Evolutionary conservation across 1,284 basidiomycete genomes (phyloP), one percentile per base, ranked within the genome.

Genomic region (Cryptococcus maquisensis): DNA sequence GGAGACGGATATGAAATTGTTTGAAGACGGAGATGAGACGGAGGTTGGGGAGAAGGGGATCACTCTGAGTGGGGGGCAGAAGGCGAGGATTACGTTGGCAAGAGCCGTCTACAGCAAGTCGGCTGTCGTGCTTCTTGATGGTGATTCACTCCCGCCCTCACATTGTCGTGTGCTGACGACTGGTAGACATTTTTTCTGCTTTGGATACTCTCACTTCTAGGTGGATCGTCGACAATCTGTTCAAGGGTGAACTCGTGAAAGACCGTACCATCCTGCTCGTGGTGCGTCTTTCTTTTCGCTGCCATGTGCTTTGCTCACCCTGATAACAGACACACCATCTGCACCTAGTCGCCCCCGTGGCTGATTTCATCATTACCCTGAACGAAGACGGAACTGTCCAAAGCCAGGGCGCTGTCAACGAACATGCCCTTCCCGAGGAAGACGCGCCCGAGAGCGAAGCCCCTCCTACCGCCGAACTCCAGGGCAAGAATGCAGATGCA

Each of bases 211-310:
- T 86, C 59, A 90, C 87, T 0, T 80, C 86, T 0, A 82, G 82
- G 60, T 88, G 83, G 82, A 85, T 90, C 54, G 82, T 90, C 12
- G 83, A 88, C 18, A 82, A 88, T 49, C 86, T 87, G 61, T 82
- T 91, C 72, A 73, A 76, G 42, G 86, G 87, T 3, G 83, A 86
- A 57, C 76, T 90, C 6, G 75, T 90, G 37, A 77, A 79, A 41
- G 84, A 81, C 4, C 80, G 88, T 43, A 90, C 88, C 1, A 77
- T 90, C 39, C 71, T 90, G 21, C 77, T 90, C 6, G 85, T 88
- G 55, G 86, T 87, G 70, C 64, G 83, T 32, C 80, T 73, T 65
- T 21, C 12, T 10, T 16, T 26, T 36, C 16, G 16, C 21, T 32
- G 28, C 28, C 23, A 13, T 36, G 12, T 39, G 39, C 26, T 21